Evolutionary conservation across 2,329 filamentous ascomycete species (phyloP).

Genomic region (Thielaviopsis euricoi): DNA sequence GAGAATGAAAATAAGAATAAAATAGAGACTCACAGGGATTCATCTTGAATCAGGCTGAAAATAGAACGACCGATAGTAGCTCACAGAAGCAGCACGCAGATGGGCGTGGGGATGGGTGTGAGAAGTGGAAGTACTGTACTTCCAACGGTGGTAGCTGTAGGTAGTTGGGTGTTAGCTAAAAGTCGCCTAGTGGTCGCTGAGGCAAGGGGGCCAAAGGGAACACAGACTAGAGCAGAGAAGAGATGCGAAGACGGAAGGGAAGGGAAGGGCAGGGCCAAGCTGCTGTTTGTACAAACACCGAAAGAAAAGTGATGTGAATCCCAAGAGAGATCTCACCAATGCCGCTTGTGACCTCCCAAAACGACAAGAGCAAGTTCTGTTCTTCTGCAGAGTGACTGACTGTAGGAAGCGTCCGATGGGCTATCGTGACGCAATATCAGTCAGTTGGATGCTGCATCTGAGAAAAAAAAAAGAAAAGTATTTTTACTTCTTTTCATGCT

Average conservation of each 20-base stretch:
- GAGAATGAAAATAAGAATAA: conserved; percentile 10
- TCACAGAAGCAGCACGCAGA: background rate
- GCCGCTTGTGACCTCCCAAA: background rate
- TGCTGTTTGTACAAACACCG: background rate
- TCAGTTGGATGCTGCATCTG: background rate
- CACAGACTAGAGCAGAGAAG: background rate
- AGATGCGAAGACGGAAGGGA: background rate
- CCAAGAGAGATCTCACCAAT: background rate
- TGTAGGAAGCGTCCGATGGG: too few relatives aligned
- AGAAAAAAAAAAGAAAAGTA: background rate
- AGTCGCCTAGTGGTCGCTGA: background rate
- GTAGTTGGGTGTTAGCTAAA: too few relatives aligned
- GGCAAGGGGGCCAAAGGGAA: background rate
- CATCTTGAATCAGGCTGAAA: conserved; percentile 1
- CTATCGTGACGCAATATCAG: too few relatives aligned
- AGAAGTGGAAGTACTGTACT: too few relatives aligned
- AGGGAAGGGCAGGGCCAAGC: too few relatives aligned
- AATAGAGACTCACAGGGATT: conserved; percentile 10
- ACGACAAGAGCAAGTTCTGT: too few relatives aligned
- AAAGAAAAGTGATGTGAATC: background rate
- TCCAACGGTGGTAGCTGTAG: too few relatives aligned
- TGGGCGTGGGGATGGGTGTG: background rate
- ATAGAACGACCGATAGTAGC: background rate
- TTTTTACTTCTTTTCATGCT: too few relatives aligned
- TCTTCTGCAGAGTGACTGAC: too few relatives aligned